Evolutionary conservation across 1,139 yeast genomes (phyloP).

Genomic region (Magnusiomyces ingens): DNA sequence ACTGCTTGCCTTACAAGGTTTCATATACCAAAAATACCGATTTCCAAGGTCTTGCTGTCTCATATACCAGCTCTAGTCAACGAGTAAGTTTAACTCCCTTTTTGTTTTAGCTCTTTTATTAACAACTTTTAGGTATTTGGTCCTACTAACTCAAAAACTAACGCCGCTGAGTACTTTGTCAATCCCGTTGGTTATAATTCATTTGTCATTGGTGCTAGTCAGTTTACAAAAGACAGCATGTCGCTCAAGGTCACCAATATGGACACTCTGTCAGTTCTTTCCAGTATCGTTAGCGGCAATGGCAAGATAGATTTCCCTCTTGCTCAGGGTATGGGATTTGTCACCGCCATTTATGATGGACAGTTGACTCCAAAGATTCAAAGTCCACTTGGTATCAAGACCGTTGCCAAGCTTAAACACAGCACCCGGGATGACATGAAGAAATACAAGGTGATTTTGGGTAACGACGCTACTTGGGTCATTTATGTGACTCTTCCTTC

Average conservation of each 20-base stretch:
- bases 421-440: slow-evolving; percentile 30
- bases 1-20: slow-evolving; percentile 57
- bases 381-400: slow-evolving; percentile 47
- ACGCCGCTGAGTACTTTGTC: slow-evolving; percentile 42
- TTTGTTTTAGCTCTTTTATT: neutral
- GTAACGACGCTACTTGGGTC: slow-evolving; percentile 48
- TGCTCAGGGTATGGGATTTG: slow-evolving; percentile 76
- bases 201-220: slow-evolving; percentile 50
- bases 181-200: slow-evolving; percentile 51
- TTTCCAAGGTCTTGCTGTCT: slow-evolving; percentile 52
- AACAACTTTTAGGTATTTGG: slow-evolving; percentile 24
- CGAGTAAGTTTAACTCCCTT: slow-evolving; percentile 29
- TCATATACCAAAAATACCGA: slow-evolving; percentile 41
- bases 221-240: slow-evolving; percentile 40
- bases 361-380: slow-evolving; percentile 51
- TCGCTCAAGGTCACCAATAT: slow-evolving; percentile 40
- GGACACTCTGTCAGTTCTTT: slow-evolving; percentile 51
- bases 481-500: slow-evolving; percentile 51
- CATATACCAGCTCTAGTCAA: slow-evolving; percentile 46
- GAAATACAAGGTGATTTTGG: slow-evolving; percentile 52
- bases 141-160: slow-evolving; percentile 26
- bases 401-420: slow-evolving; percentile 32
- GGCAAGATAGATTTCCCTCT: slow-evolving; percentile 35
- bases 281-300: slow-evolving; percentile 19
- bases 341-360: slow-evolving; percentile 59